phyloP scores from a whole-genome alignment of 495 filamentous ascomycete genomes.

The Cercophora samala region DNA sequence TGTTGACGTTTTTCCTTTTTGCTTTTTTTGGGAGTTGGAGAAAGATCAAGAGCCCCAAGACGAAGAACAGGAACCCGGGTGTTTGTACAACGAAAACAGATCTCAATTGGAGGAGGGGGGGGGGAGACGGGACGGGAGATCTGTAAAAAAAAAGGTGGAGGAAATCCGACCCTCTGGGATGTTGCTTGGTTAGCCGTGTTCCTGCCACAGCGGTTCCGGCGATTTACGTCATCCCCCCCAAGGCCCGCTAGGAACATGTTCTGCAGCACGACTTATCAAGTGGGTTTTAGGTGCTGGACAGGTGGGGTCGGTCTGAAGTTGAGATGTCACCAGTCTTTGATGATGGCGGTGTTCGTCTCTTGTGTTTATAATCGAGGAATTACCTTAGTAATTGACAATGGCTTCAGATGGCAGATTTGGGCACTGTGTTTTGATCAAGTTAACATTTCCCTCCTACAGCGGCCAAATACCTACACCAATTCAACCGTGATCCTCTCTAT shows the following conservation, averaged over 20 bases:
- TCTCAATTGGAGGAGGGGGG: not conserved
- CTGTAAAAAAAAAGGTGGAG: conserved; percentile 7
- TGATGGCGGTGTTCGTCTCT: not conserved
- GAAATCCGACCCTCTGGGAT: not conserved
- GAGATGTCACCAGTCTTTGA: not conserved
- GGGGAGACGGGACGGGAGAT: not conserved
- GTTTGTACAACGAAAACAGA: not conserved
- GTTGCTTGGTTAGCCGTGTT: not conserved
- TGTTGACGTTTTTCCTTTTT: not conserved
- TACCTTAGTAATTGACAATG: not conserved
- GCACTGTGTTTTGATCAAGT: not conserved
- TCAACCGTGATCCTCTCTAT: not conserved
- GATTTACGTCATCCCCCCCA: not conserved
- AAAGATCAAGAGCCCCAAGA: not conserved
- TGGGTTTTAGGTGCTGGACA: not conserved
- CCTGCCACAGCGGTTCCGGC: not conserved
- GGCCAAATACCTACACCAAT: too few relatives aligned
- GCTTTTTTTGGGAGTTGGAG: not conserved
- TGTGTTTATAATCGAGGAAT: not conserved
- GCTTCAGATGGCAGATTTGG: not conserved
- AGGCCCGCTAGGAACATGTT: not conserved
- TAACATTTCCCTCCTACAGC: not conserved
- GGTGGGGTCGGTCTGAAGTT: not conserved
- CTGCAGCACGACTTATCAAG: not conserved
- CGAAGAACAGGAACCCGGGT: not conserved